Percentiles rank a stretch among this genome's conserved stretches.
Evolutionary conservation across 352 stramenopile genomes (phyloP).

Genomic region (Phytophthora sp.): DNA sequence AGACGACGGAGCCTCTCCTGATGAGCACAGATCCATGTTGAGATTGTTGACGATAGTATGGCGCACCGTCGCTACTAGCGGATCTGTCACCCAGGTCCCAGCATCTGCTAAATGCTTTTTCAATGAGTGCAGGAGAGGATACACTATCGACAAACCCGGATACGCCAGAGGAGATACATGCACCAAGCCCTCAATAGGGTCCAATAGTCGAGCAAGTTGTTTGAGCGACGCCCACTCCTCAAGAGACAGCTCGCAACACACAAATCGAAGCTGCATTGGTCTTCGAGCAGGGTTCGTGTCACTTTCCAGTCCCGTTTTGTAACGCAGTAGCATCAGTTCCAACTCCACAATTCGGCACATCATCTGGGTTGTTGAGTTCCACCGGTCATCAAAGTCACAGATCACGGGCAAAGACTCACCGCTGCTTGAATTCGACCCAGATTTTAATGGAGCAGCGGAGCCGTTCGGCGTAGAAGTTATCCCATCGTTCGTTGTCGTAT

Average conservation of each 20-base stretch:
- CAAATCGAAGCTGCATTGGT: conserved; percentile 80
- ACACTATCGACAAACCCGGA: conserved; percentile 70
- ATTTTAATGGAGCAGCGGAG: neutral
- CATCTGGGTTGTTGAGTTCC: conserved; percentile 83
- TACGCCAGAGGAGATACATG: conserved; percentile 75
- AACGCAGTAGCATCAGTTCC: conserved; percentile 72
- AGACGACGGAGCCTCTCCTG: conserved; percentile 52
- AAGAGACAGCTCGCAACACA: conserved; percentile 72
- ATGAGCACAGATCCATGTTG: conserved; percentile 59
- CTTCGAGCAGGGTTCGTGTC: conserved; percentile 72
- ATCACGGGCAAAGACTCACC: conserved; percentile 64
- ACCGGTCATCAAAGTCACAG: conserved; percentile 77
- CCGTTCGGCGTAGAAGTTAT: conserved; percentile 5
- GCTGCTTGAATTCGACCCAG: conserved; percentile 10
- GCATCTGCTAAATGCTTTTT: conserved; percentile 73
- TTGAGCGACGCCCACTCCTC: conserved; percentile 78
- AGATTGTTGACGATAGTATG: conserved; percentile 62
- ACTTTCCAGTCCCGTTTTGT: conserved; percentile 79
- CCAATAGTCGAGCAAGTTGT: conserved; percentile 65
- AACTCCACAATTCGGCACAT: conserved; percentile 82
- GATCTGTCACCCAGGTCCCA: conserved; percentile 64
- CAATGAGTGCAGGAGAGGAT: conserved; percentile 72
- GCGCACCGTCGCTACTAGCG: conserved; percentile 65
- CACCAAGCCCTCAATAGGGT: conserved; percentile 71
- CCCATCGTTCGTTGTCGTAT: conserved; percentile 20